A percentile compares a stretch with the other conserved stretches of the same genome.
Conservation (phyloP, 208 protist species). For the Phytomonas sp. region DNA sequence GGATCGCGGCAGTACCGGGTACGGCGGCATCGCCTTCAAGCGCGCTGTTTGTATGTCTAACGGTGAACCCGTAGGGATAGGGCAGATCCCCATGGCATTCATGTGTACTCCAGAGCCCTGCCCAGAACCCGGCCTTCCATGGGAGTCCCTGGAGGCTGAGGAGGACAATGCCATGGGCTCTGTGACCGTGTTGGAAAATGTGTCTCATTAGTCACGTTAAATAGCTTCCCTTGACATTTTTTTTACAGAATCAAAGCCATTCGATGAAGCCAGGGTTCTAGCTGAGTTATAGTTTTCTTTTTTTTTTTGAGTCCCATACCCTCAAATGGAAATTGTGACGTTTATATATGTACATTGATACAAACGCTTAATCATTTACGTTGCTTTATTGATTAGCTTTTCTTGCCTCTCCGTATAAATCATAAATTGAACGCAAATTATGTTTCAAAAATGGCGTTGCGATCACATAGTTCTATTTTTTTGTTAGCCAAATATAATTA, state of each 20-base stretch:
- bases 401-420: not conserved
- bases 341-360: not conserved
- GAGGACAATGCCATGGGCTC: not conserved
- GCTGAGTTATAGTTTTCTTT: not conserved
- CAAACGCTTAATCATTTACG: not conserved
- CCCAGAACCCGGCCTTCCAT: not conserved
- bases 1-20: conserved; percentile 33
- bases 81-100: conserved; percentile 23
- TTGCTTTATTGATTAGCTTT: not conserved
- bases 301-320: not conserved
- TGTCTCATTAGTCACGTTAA: conserved; percentile 4
- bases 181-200: not conserved
- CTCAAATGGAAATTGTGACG: not conserved
- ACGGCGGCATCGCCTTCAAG: conserved; percentile 65
- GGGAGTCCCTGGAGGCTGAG: not conserved
- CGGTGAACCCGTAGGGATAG: conserved; percentile 49
- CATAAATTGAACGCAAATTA: not conserved
- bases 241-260: not conserved
- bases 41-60: conserved; percentile 43
- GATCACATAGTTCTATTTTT: not conserved
- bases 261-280: not conserved
- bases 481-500: not conserved
- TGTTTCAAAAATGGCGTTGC: not conserved
- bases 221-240: not conserved
- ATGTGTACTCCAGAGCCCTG: not conserved